Base-by-base conservation (phyloP, 75 land plant species). In the Isoetes taiwanensis region DNA sequence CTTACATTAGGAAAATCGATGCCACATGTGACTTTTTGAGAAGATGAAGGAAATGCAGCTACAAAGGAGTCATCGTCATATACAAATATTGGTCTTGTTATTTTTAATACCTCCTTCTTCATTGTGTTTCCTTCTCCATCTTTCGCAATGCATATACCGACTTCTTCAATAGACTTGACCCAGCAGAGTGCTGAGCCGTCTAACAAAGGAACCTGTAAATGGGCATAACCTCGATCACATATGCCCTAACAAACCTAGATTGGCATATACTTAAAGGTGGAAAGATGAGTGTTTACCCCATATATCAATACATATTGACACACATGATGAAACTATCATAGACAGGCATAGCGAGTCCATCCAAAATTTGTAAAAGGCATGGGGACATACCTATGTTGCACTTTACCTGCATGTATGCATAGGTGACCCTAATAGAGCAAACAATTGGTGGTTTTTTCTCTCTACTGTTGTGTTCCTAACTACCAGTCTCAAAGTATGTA, bases 151-250 rank as follows among this genome's bases (percentile, higher is more conserved):
- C 64, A 48, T 32, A 81, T 21, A 2, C 95, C 84, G 41, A 68
- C 67, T 61, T 70, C 63, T 56, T 87, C 76, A 34, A 91, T 79
- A 31, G 94, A 85, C 38, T 86, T 77, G 20, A 84, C 81, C 97
- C 97, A 91, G 32, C 70, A 68, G n/a, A 35, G 58, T 64, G 95
- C 76, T 28, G 97, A 91, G 23, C 97, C 97, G 75, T 91, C 97
- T 23, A 91, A 65, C 32, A 91, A 63, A 41, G 97, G 97, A 30
- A 90, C 83, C 94, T 87, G 69, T 27, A 48, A 2, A 25, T 5
- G 0, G 32, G 33, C 11, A 28, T 21, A 46, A n/a, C n/a, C n/a
- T n/a, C n/a, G n/a, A n/a, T n/a, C n/a, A n/a, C n/a, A n/a, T n/a
- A n/a, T n/a, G n/a, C n/a, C n/a, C n/a, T n/a, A n/a, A n/a, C n/a